Base-by-base conservation (phyloP, 192 early-diverging fungal species). In the Coemansia sp. region DNA sequence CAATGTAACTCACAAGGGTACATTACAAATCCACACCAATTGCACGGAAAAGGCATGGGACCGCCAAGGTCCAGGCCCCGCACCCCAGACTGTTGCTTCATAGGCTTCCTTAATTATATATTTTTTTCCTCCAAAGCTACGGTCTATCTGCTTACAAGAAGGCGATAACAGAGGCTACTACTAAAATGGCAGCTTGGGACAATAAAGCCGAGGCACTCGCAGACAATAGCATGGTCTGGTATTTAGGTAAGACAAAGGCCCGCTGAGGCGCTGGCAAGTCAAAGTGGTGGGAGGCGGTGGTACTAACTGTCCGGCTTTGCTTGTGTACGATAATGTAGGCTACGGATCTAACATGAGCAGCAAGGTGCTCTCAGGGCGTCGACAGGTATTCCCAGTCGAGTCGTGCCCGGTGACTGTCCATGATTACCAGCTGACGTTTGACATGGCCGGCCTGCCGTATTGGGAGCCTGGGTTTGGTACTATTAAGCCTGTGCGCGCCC, bases 261-360 rank as follows among this genome's bases (percentile, higher is more conserved):
- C 5, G n/a, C 18, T 46, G n/a, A 23, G 21, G 43, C 43, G n/a
- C 18, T 20, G 43, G 43, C n/a, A 8, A 24, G 0, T 11, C 24
- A 13, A 16, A 5, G 20, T 11, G 36, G 8, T 36, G 2, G 36
- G 8, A 18, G 7, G 10, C 51, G 11, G 9, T 16, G 9, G 14
- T 37, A 21, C 33, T 58, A 36, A 58, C n/a, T 18, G 9, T n/a
- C 56, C 21, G 6, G 10, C 34, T 9, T 24, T 35, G 28, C 31
- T 16, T 5, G n/a, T 14, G 9, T 9, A 14, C 5, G 6, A 21
- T 5, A 14, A 13, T 37, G 11, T 78, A 78, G 76, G 76, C 0
- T 81, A 81, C 33, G 78, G 78, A 7, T 69, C 78, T 10, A 81
- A 82, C 26, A 82, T 82, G 79, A 74, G 65, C 65, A 64, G 65